Base-by-base conservation (phyloP, 148 eudicot genomes). In the Arbutus unedo region DNA sequence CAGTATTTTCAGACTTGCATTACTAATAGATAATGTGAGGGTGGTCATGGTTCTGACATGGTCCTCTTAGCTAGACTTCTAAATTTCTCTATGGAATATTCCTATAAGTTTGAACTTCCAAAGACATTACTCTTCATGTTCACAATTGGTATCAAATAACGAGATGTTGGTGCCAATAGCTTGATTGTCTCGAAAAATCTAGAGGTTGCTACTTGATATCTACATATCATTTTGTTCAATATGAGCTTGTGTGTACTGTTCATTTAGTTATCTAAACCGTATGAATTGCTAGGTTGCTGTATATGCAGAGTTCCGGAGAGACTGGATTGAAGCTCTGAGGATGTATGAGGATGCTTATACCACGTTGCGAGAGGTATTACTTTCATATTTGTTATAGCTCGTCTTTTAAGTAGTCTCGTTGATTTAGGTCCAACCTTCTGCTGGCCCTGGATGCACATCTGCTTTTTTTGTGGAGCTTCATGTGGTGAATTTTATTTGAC, bases 271-370 rank as follows among this genome's bases (percentile, higher is more conserved):
- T 84, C 81, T 85, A 70, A 76, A 84, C 71, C 70, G 73, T 86
- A 66, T 86, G 85, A 85, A 82, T 87, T 91, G 81, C 93, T 86
- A 96, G 99, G 99, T 90, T 92, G 98, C 99, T 86, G 93, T 96
- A 70, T 94, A 92, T 90, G 99, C 99, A 82, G 99, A 96, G 84
- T 96, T 94, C 80, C 92, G 96, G 44, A 92, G 98, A 85, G 99
- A 96, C 85, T 96, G 99, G 99, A 92, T 89, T 83, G 99, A 96
- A 91, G 99, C 98, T 78, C 87, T 96, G 53, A 92, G 91, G 86
- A 83, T 90, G 60, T 96, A 94, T 48, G 99, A 96, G 90, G 99
- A 96, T 83, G 97, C 94, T 68, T 96, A 96, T 88, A 91, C 92
- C 81, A 88, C 93, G 53, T 77, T 96, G 72, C 90, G 98, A 60